Evolutionary conservation across 2,329 filamentous ascomycete species (phyloP).

Genomic region (Phaeosphaeriaceae sp.): DNA sequence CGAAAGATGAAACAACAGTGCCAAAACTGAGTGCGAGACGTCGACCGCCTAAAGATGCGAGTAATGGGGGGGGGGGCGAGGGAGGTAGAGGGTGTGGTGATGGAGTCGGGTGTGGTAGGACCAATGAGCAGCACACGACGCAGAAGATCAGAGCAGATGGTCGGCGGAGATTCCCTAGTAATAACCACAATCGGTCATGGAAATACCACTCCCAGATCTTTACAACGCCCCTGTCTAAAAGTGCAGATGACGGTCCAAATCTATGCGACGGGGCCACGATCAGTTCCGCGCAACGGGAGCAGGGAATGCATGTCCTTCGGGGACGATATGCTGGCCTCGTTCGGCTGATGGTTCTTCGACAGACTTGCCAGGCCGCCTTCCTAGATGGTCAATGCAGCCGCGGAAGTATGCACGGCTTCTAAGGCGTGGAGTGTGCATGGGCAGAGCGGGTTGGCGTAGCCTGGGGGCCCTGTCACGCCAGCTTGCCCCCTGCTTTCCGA

Average conservation of each 20-base stretch:
- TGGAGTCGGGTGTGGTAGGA: conserved; percentile 30
- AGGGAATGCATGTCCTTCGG: conserved; percentile 40
- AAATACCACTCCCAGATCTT: conserved; percentile 44
- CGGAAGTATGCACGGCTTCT: conserved; percentile 43
- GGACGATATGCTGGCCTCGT: conserved; percentile 46
- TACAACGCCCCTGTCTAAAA: conserved; percentile 40
- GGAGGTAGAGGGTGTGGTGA: conserved; percentile 23
- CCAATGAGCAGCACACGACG: conserved; percentile 38
- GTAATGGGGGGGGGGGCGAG: conserved; percentile 20
- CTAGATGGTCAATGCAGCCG: conserved; percentile 44
- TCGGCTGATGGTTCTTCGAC: conserved; percentile 51
- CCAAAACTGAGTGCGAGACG: conserved; percentile 12
- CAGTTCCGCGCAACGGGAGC: conserved; percentile 46
- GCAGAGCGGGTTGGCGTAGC: conserved; percentile 28
- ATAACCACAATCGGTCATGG: conserved; percentile 48
- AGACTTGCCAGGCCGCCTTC: conserved; percentile 35
- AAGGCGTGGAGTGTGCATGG: conserved; percentile 35
- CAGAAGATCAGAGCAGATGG: conserved; percentile 38
- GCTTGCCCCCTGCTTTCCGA: conserved; percentile 36
- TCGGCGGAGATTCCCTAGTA: conserved; percentile 48
- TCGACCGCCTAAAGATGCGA: conserved; percentile 13
- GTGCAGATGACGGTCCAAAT: conserved; percentile 48
- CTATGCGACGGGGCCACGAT: conserved; percentile 46
- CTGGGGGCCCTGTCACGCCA: conserved; percentile 34
- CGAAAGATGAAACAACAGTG: conserved; percentile 8